Evolutionary conservation across 306 rosid species (phyloP).

Genomic region (Trifolium subterraneum): DNA sequence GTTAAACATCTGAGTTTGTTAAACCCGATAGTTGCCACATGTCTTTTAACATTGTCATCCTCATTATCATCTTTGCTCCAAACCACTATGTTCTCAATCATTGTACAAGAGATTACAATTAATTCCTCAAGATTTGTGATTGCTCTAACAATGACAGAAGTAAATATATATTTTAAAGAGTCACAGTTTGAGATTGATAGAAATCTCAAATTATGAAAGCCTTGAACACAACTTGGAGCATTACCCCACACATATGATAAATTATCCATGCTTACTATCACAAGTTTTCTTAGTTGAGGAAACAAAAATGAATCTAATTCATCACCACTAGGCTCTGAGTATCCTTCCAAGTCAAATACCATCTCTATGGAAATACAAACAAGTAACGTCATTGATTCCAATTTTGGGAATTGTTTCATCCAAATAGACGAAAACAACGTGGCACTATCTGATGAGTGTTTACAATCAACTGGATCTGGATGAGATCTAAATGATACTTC

Average conservation of each 20-base stretch:
- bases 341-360: constrained; percentile 21
- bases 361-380: not conserved
- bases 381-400: not conserved
- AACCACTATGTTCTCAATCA: not conserved
- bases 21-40: not conserved
- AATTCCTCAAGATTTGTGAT: not conserved
- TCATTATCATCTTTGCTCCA: not conserved
- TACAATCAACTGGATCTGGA: too few relatives aligned
- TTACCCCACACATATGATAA: constrained; percentile 26
- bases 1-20: not conserved
- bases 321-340: too few relatives aligned
- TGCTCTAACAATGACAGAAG: not conserved
- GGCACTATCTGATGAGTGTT: not conserved
- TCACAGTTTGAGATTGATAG: not conserved
- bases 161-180: constrained; percentile 15
- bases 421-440: constrained; percentile 22
- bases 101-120: rapidly evolving
- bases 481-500: too few relatives aligned
- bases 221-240: not conserved
- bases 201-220: constrained; percentile 10
- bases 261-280: rapidly evolving
- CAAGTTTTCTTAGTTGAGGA: not conserved
- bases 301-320: not conserved
- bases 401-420: constrained; percentile 1
- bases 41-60: not conserved